Conservation (phyloP, 257 asterid genomes). For the Nicotiana noctiflora region DNA sequence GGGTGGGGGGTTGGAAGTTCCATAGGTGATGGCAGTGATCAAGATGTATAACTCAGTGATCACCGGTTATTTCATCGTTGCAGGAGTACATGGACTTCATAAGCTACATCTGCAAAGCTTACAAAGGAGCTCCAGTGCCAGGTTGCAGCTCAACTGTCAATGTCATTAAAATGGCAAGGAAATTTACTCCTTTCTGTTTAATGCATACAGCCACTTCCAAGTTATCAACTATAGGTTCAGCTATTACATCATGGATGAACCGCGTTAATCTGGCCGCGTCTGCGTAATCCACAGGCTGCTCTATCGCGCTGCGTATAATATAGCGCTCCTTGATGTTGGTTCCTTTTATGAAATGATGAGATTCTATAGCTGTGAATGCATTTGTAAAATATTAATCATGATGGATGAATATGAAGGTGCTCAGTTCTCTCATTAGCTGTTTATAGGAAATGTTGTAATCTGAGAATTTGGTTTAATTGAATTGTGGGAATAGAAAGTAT, state of each 20-base stretch:
- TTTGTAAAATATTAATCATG: not conserved
- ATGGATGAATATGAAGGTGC: not conserved
- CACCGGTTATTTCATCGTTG: not conserved
- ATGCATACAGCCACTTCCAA: constrained; percentile 11
- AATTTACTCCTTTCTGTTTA: constrained; percentile 15
- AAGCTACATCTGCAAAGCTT: constrained; percentile 34
- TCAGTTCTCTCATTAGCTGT: not conserved
- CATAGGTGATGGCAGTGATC: not conserved
- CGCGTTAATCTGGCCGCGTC: not conserved
- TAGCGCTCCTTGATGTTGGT: not conserved
- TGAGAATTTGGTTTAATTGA: not conserved
- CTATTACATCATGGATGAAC: constrained; percentile 12
- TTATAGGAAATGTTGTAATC: not conserved
- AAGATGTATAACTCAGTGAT: not conserved
- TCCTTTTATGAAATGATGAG: not conserved
- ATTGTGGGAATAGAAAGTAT: not conserved
- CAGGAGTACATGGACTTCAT: constrained; percentile 32
- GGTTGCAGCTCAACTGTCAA: constrained; percentile 20
- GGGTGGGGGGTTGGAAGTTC: not conserved
- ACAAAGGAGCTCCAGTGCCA: constrained; percentile 23
- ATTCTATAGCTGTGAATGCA: not conserved
- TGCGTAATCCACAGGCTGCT: not conserved
- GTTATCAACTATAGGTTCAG: constrained; percentile 11
- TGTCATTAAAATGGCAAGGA: not conserved
- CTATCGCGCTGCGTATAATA: not conserved